phyloP scores from a whole-genome alignment of 2,329 filamentous ascomycete species.

The Epichloe sibirici region DNA sequence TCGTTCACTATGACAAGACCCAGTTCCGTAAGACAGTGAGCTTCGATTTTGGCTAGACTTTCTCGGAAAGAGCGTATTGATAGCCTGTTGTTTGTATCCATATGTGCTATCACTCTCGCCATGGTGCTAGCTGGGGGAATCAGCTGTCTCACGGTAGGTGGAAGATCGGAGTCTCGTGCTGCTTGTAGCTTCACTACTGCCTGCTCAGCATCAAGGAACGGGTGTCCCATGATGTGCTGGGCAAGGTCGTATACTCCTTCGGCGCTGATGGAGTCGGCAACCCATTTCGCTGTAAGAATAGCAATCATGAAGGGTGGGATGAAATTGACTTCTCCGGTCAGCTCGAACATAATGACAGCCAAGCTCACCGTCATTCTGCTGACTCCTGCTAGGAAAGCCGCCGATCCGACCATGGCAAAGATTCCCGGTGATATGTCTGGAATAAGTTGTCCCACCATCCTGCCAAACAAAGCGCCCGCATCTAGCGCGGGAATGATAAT shows the following conservation, averaged over 20 bases:
- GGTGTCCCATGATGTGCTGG: conserved; percentile 45
- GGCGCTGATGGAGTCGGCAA: conserved; percentile 38
- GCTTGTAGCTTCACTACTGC: conserved; percentile 20
- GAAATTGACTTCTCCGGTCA: conserved; percentile 46
- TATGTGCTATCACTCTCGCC: conserved; percentile 39
- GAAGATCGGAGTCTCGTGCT: conserved; percentile 25
- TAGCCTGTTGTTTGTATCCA: conserved; percentile 25
- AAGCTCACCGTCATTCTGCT: conserved; percentile 46
- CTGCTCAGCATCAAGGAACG: conserved; percentile 42
- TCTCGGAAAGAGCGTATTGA: conserved; percentile 28
- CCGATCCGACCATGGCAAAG: conserved; percentile 48
- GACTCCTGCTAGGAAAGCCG: conserved; percentile 45
- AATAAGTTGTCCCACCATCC: conserved; percentile 32
- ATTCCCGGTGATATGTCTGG: conserved; percentile 39
- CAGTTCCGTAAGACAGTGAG: conserved; percentile 42
- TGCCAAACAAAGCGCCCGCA: conserved; percentile 44
- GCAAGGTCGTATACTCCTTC: conserved; percentile 48
- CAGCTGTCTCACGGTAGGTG: conserved; percentile 28
- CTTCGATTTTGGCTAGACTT: conserved; percentile 34
- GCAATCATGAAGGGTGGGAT: conserved; percentile 46
- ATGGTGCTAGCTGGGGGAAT: conserved; percentile 42
- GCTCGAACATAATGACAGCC: conserved; percentile 49
- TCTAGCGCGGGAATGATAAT: conserved; percentile 49
- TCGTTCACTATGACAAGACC: conserved; percentile 42
- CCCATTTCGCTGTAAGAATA: conserved; percentile 47